Base-by-base conservation (phyloP, 1,139 yeast genomes). In the Zygosaccharomyces pseudobailii region DNA sequence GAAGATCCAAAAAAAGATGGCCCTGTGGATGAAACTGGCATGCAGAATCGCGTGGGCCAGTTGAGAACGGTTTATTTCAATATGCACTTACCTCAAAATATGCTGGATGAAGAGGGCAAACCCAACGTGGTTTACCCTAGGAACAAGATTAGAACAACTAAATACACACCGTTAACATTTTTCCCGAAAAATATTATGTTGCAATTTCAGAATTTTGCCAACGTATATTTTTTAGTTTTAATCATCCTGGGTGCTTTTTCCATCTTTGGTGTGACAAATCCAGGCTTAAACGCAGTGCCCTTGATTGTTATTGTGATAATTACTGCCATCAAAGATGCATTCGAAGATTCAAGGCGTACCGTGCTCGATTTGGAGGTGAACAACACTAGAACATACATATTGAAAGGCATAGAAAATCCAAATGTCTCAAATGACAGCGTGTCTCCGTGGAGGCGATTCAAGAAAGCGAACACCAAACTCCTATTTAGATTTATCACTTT, bases 131-230 rank as follows among this genome's bases (percentile, higher is more conserved):
- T 62, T 10, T 92, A 84, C 64, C 82, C 95, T 3, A 77, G 96
- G 64, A 92, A 92, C 71, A 92, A 92, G 68, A 88, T 92, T 59
- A 83, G 97, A 71, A 90, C 98, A 1, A 89, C 98, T 4, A 90
- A 89, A 68, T 92, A 92, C 67, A 90, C 97, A 7, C 96, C 97
- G 5, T 63, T 92, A 43, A 73, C 94, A 5, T 92, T 92, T 60
- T 62, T 92, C 39, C 97, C 97, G 10, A 89, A 88, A 68, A 90
- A 92, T 66, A 67, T 92, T 40, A 65, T 73, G 48, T 76, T 75
- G 55, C 97, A 92, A 69, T 90, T 92, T 67, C 81, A 80, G 52
- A 92, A 90, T 65, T 82, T 90, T 55, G 98, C 98, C 45, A 92
- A 92, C 68, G 70, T 84, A 42, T 92, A 88, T 71, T 92, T 92